Evolutionary conservation across 257 asterid genomes (phyloP).

Genomic region (Nicotiana undulata): DNA sequence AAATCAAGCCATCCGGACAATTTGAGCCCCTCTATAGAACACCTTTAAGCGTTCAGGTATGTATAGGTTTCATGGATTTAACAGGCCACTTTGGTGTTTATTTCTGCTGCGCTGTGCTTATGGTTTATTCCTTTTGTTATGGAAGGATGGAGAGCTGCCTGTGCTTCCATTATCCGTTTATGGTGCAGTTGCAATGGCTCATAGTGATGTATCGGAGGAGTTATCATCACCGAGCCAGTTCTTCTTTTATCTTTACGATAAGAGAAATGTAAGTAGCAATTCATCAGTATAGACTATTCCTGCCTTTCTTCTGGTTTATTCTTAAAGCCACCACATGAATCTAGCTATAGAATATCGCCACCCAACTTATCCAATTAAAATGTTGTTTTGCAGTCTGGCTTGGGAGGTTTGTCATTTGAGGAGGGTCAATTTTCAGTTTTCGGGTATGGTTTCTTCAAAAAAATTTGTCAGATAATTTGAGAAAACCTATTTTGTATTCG

Average conservation of each 20-base stretch:
- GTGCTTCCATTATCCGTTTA: constrained; percentile 93
- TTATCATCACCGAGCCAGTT: constrained; percentile 93
- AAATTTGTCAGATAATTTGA: neutral
- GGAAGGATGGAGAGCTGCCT: constrained; percentile 91
- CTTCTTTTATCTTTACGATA: constrained; percentile 90
- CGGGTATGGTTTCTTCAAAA: constrained; percentile 42
- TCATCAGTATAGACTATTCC: neutral
- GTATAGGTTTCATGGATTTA: neutral
- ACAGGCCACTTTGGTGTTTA: neutral
- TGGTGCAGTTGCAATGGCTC: constrained; percentile 95
- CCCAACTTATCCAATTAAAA: neutral
- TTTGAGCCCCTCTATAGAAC: constrained; percentile 95
- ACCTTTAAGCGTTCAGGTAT: constrained; percentile 73
- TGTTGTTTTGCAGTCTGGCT: constrained; percentile 61
- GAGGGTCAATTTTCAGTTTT: constrained; percentile 95
- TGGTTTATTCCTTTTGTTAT: constrained; percentile 7
- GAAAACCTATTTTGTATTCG: neutral
- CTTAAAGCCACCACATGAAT: neutral
- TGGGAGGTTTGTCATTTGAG: constrained; percentile 91
- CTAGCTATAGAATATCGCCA: neutral
- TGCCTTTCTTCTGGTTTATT: neutral
- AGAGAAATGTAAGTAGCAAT: constrained; percentile 66
- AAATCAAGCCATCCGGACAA: constrained; percentile 89
- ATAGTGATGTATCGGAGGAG: constrained; percentile 71
- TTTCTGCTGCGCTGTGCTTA: neutral